Evolutionary conservation across 495 filamentous ascomycete genomes (phyloP), one percentile per base, ranked within the genome.

Genomic region (Neurospora discreta): DNA sequence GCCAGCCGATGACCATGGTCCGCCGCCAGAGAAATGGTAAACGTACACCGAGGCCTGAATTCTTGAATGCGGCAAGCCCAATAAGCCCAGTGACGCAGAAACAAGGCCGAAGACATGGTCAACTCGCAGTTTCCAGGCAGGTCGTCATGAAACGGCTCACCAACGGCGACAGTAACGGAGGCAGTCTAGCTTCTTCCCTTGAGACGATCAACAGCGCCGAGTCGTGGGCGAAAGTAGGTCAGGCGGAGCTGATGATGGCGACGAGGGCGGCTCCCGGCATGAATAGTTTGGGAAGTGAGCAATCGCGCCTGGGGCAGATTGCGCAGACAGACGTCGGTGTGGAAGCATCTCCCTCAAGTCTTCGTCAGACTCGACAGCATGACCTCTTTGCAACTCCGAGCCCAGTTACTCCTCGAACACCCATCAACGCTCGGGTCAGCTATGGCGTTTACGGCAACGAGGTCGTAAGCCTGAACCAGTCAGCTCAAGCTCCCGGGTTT

Each of bases 181-280:
- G 70, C 67, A 71, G 70, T 40, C 33, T 70, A n/a, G 44, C 73
- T 15, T 74, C 73, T 40, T 72, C 70, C 18, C 23, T 71, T 7
- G 70, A 71, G 20, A 72, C 68, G 5, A 39, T 68, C 46, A 71
- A 68, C 23, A 74, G 73, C 43, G 68, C 42, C 67, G 39, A 60
- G 13, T 74, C 73, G 1, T 72, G 70, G 73, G 42, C 38, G 8
- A 70, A 73, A 13, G 39, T 60, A 16, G 73, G 65, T 16, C 73
- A 68, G 38, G 52, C 52, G 1, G 52, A 65, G 52, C n/a, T n/a
- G n/a, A 5, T 60, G 20, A 65, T 65, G 52, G 52, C 1, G 7
- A 65, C 13, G 26, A 65, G 52, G 3, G 13, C 52, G 15, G 26
- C 26, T 65, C 26, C 26, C 7, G 15, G 26, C 26, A 18, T 36